phyloP scores from a whole-genome alignment of 441 rosid genomes.

The Syzygium malaccense region DNA sequence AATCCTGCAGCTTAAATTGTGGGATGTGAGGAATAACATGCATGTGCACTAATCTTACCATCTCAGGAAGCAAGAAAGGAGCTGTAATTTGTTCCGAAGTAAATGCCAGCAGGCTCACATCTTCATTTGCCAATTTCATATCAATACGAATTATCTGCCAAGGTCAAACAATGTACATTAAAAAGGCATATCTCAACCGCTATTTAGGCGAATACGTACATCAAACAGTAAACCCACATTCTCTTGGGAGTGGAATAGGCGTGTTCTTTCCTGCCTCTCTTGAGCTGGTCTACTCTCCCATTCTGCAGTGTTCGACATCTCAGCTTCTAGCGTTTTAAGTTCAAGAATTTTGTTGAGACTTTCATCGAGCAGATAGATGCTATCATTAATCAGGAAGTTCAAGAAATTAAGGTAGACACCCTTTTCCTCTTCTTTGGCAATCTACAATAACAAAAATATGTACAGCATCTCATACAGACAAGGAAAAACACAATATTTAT shows the following conservation, averaged over 20 bases:
- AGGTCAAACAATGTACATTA: background rate
- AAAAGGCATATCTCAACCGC: background rate
- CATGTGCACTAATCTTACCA: conserved; percentile 36
- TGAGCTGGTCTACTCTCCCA: conserved; percentile 95
- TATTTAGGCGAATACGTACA: background rate
- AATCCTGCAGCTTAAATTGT: background rate
- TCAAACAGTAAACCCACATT: conserved; percentile 46
- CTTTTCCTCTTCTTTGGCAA: conserved; percentile 98
- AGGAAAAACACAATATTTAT: background rate
- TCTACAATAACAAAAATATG: conserved; percentile 38
- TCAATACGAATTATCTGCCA: conserved; percentile 85
- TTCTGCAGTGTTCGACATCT: conserved; percentile 84
- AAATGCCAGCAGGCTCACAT: conserved; percentile 89
- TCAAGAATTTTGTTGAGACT: conserved; percentile 98
- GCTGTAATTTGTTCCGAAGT: conserved; percentile 93
- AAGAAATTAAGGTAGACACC: conserved; percentile 97
- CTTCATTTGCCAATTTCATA: conserved; percentile 99
- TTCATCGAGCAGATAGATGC: conserved; percentile 97
- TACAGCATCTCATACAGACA: background rate
- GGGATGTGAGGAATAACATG: background rate
- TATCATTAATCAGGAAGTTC: conserved; percentile 94
- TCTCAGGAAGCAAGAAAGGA: conserved; percentile 98
- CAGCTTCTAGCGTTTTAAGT: conserved; percentile 92
- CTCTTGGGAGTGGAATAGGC: conserved; percentile 88
- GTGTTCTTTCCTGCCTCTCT: conserved; percentile 97